phyloP scores from a whole-genome alignment of 345 rosid species.

The Psidium friedrichsthalianum region DNA sequence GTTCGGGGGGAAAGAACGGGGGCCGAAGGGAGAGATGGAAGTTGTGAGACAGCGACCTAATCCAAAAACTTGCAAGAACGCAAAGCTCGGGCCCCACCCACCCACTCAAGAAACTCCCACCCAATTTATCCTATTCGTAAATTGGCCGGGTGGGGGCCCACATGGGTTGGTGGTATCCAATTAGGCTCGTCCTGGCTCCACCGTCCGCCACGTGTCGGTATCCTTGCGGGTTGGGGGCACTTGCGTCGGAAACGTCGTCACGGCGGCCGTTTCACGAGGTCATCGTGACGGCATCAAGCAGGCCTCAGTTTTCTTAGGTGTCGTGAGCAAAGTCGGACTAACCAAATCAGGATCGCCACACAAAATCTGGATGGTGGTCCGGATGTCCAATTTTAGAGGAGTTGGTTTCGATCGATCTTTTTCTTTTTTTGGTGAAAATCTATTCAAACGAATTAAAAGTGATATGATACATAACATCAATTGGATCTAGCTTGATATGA shows the following conservation, averaged over 20 bases:
- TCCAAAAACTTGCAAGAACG: not conserved
- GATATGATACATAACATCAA: no score
- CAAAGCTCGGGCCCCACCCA: not conserved
- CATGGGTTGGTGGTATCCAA: not conserved
- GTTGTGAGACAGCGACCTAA: not conserved
- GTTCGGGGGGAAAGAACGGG: no score
- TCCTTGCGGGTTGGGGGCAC: not conserved
- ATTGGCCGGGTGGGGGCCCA: not conserved
- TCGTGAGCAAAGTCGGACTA: no score
- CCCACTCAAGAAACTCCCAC: not conserved
- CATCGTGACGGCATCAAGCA: not conserved
- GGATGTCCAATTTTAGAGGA: no score
- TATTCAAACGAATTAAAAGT: no score
- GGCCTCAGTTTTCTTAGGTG: not conserved
- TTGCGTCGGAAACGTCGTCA: not conserved
- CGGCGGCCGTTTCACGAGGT: not conserved
- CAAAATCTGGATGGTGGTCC: no score
- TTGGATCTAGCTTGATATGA: no score
- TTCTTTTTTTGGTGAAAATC: no score
- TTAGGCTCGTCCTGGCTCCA: not conserved
- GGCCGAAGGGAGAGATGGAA: not conserved
- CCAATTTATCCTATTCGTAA: no score
- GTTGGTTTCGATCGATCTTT: no score
- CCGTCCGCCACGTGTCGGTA: not conserved
- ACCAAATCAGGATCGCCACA: no score